These are phyloP conservation scores for Apiospora sp. DNA, from an alignment of 2,329 filamentous ascomycete species.

Conservation along the genomic window DNA sequence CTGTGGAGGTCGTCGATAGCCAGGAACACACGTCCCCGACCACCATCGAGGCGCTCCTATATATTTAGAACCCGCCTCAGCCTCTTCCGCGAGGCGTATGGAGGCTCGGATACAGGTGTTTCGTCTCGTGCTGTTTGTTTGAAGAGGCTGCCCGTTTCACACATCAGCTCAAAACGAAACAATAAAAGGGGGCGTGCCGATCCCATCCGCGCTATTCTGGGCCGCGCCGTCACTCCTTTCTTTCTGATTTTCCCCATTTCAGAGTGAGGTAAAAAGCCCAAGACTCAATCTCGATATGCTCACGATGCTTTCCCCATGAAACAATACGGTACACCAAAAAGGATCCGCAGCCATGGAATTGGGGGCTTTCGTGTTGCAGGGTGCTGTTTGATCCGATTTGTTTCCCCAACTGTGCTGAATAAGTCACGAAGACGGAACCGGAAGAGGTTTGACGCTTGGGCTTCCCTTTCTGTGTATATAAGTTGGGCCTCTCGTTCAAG, in stretches of 20 bases:
- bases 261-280: background rate
- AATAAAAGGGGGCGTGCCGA: background rate
- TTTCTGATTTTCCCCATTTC: background rate
- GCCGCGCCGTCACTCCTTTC: background rate
- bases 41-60: too few relatives aligned
- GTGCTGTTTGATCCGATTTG: background rate
- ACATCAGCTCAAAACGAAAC: background rate
- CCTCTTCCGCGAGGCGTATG: too few relatives aligned
- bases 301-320: background rate
- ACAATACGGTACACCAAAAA: background rate
- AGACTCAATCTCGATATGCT: background rate
- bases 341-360: background rate
- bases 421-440: too few relatives aligned
- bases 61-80: too few relatives aligned
- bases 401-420: background rate
- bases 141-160: too few relatives aligned
- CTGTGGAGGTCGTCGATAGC: too few relatives aligned
- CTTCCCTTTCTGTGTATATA: background rate
- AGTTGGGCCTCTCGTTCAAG: background rate
- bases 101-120: too few relatives aligned
- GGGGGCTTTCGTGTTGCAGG: background rate
- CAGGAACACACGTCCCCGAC: too few relatives aligned
- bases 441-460: background rate
- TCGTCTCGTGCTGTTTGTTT: background rate
- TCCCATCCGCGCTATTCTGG: background rate